Conservation (phyloP, 2,329 filamentous ascomycete genomes). For the Pezicula rhizophila region DNA sequence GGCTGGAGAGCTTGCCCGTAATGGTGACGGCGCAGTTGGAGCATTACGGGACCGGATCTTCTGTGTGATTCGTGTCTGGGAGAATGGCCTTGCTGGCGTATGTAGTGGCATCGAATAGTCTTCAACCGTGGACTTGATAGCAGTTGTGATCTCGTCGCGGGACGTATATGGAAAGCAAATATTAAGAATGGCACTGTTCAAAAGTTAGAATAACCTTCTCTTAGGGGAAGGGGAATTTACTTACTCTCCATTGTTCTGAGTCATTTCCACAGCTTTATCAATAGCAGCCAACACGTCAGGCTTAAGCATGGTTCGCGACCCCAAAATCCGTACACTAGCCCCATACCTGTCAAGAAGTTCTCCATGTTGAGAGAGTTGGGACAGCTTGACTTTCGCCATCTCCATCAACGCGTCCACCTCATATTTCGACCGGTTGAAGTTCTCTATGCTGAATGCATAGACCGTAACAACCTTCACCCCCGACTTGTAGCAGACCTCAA, state of each 20-base stretch:
- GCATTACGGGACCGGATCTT: constrained; percentile 70
- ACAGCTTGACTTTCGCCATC: constrained; percentile 91
- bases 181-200: constrained; percentile 62
- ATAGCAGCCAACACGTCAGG: constrained; percentile 85
- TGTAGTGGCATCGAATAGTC: constrained; percentile 74
- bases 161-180: constrained; percentile 98
- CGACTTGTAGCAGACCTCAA: constrained; percentile 97
- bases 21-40: constrained; percentile 12
- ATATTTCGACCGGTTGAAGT: constrained; percentile 94
- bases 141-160: constrained; percentile 87
- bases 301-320: constrained; percentile 76
- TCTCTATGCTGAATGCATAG: constrained; percentile 98
- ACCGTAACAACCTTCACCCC: constrained; percentile 96
- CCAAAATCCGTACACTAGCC: constrained; percentile 77
- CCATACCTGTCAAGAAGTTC: constrained; percentile 91
- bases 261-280: constrained; percentile 79
- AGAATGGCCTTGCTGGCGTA: constrained; percentile 67
- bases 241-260: constrained; percentile 76
- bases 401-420: constrained; percentile 97
- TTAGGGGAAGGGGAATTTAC: constrained; percentile 13
- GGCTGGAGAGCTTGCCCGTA: constrained; percentile 40
- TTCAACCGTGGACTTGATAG: constrained; percentile 79
- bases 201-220: constrained; percentile 7
- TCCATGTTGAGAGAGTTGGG: constrained; percentile 86
- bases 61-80: constrained; percentile 78